A percentile compares a stretch with the other conserved stretches of the same genome.
phyloP scores from a whole-genome alignment of 768 basidiomycete species.

The Naganishia randhawae region DNA sequence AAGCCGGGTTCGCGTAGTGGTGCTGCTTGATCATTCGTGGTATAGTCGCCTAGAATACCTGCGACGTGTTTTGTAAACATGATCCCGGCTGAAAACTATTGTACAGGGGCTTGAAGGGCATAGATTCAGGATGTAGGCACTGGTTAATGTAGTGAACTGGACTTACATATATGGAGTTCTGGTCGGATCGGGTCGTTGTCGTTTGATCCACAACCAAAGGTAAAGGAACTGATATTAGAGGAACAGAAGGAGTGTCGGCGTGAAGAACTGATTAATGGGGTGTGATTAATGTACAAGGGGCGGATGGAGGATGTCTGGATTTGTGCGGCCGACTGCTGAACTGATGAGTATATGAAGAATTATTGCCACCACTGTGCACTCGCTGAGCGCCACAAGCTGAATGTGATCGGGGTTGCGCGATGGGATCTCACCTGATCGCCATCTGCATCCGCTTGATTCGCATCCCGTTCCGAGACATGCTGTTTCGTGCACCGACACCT shows the following conservation, averaged over 20 bases:
- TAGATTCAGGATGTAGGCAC: background rate
- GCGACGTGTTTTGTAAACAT: slow-evolving; percentile 6
- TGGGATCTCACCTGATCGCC: background rate
- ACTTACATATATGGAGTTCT: background rate
- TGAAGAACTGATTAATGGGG: background rate
- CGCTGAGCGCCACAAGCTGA: background rate
- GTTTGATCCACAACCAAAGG: background rate
- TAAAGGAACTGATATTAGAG: background rate
- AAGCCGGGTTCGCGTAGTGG: too few relatives aligned
- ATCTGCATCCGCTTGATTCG: background rate
- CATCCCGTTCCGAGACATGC: slow-evolving; percentile 3
- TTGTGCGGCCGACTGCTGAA: too few relatives aligned
- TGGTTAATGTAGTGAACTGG: background rate
- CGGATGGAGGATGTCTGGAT: too few relatives aligned
- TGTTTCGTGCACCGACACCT: background rate
- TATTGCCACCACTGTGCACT: background rate
- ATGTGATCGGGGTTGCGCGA: background rate
- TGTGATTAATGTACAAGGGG: too few relatives aligned
- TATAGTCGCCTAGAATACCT: slow-evolving; percentile 8
- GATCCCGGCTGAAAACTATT: background rate
- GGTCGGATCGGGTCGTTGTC: background rate
- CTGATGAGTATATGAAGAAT: background rate
- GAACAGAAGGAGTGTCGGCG: background rate
- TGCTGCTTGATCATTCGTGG: background rate
- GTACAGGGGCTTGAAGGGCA: background rate